Evolutionary conservation across 1,139 yeast species (phyloP).

Genomic region (Geotrichum carabidarum): DNA sequence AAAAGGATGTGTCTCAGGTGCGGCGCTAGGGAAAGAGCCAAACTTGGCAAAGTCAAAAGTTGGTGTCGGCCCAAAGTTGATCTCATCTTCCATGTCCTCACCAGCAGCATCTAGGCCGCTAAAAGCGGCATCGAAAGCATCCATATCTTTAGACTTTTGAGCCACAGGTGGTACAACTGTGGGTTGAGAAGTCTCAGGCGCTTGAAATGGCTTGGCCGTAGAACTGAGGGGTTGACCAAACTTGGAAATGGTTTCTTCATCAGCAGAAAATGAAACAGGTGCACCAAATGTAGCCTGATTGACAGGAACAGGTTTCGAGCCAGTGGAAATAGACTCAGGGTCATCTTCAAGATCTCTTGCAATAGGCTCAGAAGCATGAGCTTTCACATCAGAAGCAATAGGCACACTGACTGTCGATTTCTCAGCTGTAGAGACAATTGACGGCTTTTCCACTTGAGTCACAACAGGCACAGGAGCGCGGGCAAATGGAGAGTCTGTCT

Average conservation of each 20-base stretch:
- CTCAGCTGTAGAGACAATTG: too few relatives aligned
- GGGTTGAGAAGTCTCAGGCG: too few relatives aligned
- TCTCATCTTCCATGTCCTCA: conserved; percentile 4
- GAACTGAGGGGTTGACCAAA: not conserved
- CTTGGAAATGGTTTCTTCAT: not conserved
- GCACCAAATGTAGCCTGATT: not conserved
- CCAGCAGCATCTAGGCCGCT: conserved; percentile 3
- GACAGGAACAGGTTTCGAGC: not conserved
- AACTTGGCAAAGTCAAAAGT: not conserved
- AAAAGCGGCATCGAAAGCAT: conserved; percentile 4
- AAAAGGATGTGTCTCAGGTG: not conserved
- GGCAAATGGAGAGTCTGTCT: too few relatives aligned
- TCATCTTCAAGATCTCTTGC: too few relatives aligned
- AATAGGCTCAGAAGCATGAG: too few relatives aligned
- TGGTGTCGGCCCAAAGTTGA: not conserved
- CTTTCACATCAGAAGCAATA: too few relatives aligned
- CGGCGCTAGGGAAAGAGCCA: not conserved
- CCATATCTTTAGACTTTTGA: not conserved
- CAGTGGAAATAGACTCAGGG: conserved; percentile 7
- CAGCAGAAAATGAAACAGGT: not conserved
- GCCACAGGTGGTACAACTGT: not conserved
- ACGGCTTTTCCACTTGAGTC: too few relatives aligned
- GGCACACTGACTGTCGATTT: not conserved
- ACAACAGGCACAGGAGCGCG: too few relatives aligned
- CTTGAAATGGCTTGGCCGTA: too few relatives aligned